Base-by-base conservation (phyloP, 2,329 filamentous ascomycete species). In the Chaetomiaceae sp. region DNA sequence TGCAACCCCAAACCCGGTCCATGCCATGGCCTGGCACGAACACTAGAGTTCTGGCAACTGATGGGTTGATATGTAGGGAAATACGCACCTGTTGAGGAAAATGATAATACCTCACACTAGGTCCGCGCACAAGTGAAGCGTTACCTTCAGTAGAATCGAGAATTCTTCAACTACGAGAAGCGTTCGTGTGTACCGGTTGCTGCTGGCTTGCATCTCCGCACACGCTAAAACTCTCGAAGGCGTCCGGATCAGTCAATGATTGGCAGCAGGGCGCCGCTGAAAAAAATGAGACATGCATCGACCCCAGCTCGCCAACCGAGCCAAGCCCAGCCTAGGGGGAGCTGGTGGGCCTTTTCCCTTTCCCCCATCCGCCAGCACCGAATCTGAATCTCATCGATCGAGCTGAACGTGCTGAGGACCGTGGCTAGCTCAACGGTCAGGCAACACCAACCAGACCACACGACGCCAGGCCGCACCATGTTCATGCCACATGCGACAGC, bases 381-480 rank as follows among this genome's bases (percentile, higher is more conserved):
- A 24, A 6, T 24, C 22, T 24, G 20, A 24, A 6, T 24, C 22
- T 24, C 22, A 9, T 24, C 22, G 22, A 24, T 24, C 22, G 22
- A 24, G 22, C 22, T 24, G 22, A 9, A 9, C 22, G 5, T 24
- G 22, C 22, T 24, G 22, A 24, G 9, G 22, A 24, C 22, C 22
- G 22, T n/a, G 10, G 29, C 29, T 32, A 18, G 12, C 35, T 37
- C 35, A 37, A 37, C 19, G 19, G 35, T 14, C 19, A 12, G 19
- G 19, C 20, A 22, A 24, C 35, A 22, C 11, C 32, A 22, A 19
- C 34, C 10, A 36, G 22, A 32, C 26, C 34, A 15, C 15, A n/a
- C n/a, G 20, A 14, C 26, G n/a, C n/a, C n/a, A n/a, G n/a, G n/a
- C n/a, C n/a, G 10, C 44, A 38, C 29, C 40, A 48, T 48, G 45